Evolutionary conservation across 2,329 filamentous ascomycete species (phyloP).

Genomic region (Colletotrichum caudatum): DNA sequence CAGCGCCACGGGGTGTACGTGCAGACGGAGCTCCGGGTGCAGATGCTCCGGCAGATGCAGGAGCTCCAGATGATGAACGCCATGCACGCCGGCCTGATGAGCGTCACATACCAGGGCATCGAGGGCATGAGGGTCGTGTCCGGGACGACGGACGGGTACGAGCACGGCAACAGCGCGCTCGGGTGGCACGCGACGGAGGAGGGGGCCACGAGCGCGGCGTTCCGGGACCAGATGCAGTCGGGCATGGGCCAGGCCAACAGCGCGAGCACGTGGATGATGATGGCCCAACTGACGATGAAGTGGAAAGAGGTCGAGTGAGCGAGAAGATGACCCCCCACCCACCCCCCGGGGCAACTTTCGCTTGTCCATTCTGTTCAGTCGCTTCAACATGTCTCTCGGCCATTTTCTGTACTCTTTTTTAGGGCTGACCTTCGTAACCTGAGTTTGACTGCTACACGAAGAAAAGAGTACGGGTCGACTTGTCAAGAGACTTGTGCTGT

Average conservation of each 20-base stretch:
- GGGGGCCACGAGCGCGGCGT: slow-evolving; percentile 46
- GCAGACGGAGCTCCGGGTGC: slow-evolving; percentile 33
- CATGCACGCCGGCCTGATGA: slow-evolving; percentile 49
- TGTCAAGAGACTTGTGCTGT: not conserved
- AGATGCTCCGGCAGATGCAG: slow-evolving; percentile 32
- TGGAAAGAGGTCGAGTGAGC: slow-evolving; percentile 15
- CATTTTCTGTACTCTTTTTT: not conserved
- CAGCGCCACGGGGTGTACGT: slow-evolving; percentile 30
- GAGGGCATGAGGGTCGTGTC: slow-evolving; percentile 46
- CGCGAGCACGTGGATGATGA: slow-evolving; percentile 4
- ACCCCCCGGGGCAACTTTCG: not conserved
- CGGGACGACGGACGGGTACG: slow-evolving; percentile 48
- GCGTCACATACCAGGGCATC: slow-evolving; percentile 52
- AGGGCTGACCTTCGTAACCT: not conserved
- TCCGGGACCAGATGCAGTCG: slow-evolving; percentile 19
- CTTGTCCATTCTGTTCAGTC: not conserved
- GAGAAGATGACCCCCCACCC: not conserved
- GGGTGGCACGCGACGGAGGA: slow-evolving; percentile 53
- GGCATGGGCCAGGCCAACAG: slow-evolving; percentile 25
- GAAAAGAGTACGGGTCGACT: too few relatives aligned
- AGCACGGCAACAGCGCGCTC: slow-evolving; percentile 51
- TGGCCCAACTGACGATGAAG: not conserved
- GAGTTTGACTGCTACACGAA: too few relatives aligned
- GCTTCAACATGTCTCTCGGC: not conserved
- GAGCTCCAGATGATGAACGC: slow-evolving; percentile 39